Evolutionary conservation across 75 land plant species (phyloP).

Genomic region (Picea sitchensis): DNA sequence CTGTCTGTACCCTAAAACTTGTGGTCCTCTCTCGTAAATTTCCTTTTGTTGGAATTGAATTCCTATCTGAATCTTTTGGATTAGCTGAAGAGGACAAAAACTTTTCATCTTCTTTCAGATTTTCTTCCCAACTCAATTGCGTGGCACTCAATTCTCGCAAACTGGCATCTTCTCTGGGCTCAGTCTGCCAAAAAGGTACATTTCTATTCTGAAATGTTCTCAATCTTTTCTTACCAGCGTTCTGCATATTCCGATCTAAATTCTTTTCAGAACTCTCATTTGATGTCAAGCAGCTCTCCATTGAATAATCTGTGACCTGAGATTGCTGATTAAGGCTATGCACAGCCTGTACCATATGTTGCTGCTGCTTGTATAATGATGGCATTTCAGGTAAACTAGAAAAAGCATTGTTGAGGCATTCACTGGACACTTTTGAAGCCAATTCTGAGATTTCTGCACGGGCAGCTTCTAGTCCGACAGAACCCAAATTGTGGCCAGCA

Average conservation of each 20-base stretch:
- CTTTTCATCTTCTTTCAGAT: conserved; percentile 9
- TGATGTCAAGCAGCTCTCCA: conserved; percentile 61
- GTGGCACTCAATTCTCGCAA: conserved; percentile 2
- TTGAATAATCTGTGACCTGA: conserved; percentile 28
- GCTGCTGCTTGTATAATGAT: conserved; percentile 8
- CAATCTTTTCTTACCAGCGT: neutral
- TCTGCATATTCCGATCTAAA: conserved; percentile 4
- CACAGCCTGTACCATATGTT: neutral
- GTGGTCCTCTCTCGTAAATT: conserved; percentile 2
- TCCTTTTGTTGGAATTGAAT: conserved; percentile 2
- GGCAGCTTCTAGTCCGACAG: conserved; percentile 57
- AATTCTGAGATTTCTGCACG: conserved; percentile 79
- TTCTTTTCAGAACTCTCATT: conserved; percentile 42
- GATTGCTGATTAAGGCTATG: conserved; percentile 11
- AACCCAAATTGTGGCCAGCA: conserved; percentile 42
- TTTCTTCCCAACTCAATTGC: conserved; percentile 4
- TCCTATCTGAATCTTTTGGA: conserved; percentile 6
- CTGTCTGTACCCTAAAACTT: conserved; percentile 6
- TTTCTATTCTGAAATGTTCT: neutral
- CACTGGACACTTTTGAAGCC: conserved; percentile 56
- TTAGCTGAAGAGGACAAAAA: conserved; percentile 4
- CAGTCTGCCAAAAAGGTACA: conserved; percentile 7
- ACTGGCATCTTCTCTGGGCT: conserved; percentile 5
- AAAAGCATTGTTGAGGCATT: conserved; percentile 29
- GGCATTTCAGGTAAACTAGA: conserved; percentile 30